These are phyloP conservation scores for Rhizopogon sp. DNA, from an alignment of 768 basidiomycete genomes.

Conservation along the genomic window DNA sequence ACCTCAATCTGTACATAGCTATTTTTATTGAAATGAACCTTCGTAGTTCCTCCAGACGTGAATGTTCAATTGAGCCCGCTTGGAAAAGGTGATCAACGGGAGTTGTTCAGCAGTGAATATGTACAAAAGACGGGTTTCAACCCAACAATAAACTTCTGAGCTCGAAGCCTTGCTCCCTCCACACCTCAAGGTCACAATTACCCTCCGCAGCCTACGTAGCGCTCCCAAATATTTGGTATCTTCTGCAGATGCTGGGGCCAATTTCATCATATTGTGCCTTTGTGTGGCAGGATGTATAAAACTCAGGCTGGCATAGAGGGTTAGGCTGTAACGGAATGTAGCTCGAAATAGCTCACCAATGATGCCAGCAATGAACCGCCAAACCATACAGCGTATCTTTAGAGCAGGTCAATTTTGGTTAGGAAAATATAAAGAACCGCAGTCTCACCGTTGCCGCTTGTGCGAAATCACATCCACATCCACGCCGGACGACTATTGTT, in stretches of 20 bases:
- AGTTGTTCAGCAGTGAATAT: background rate
- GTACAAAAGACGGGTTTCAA: background rate
- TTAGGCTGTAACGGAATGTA: slow-evolving; percentile 1
- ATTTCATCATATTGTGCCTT: slow-evolving; percentile 94
- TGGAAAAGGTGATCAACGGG: background rate
- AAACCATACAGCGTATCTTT: slow-evolving; percentile 93
- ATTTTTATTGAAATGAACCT: background rate
- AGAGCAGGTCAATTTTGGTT: slow-evolving; percentile 6
- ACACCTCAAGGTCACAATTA: background rate
- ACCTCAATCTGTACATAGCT: background rate
- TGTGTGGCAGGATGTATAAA: slow-evolving; percentile 91
- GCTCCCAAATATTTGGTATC: slow-evolving; percentile 92
- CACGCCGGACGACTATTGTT: slow-evolving; percentile 81
- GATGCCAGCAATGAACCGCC: slow-evolving; percentile 94
- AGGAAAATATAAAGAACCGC: background rate
- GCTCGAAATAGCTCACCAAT: slow-evolving; percentile 44
- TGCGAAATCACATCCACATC: slow-evolving; percentile 98
- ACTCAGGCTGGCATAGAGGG: slow-evolving; percentile 65
- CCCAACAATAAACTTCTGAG: background rate
- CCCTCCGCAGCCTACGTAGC: slow-evolving; percentile 48
- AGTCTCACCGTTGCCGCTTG: slow-evolving; percentile 83
- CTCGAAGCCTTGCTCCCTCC: background rate
- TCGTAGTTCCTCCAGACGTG: no score
- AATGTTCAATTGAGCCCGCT: background rate
- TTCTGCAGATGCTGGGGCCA: slow-evolving; percentile 86